These are phyloP conservation scores for Musa troglodytarum DNA, from an alignment of 176 grass and related monocot genomes.

Conservation along the genomic window DNA sequence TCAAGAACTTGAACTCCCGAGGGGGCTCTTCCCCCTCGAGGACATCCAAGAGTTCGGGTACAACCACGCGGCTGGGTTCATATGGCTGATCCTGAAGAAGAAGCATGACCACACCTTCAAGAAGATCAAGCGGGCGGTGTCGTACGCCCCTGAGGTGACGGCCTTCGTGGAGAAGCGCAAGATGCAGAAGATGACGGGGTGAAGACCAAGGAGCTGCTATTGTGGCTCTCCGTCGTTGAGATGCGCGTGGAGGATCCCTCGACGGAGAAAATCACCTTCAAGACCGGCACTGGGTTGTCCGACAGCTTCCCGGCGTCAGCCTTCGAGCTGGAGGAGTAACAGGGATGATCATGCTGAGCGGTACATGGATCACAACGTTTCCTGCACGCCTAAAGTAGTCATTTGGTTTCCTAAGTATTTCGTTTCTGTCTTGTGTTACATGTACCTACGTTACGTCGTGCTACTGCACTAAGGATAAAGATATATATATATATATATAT, in stretches of 20 bases:
- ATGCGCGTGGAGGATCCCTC: not conserved
- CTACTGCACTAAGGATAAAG: too few species aligned
- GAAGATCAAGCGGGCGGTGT: constrained; percentile 26
- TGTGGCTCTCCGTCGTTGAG: constrained; percentile 23
- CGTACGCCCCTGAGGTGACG: not conserved
- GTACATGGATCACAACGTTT: too few species aligned
- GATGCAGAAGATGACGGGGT: constrained; percentile 22
- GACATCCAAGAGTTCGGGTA: constrained; percentile 27
- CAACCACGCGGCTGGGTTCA: not conserved
- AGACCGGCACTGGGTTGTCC: constrained; percentile 4
- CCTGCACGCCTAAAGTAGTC: too few species aligned
- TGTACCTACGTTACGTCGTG: too few species aligned
- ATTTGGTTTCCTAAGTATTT: too few species aligned
- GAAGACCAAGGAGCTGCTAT: constrained; percentile 20
- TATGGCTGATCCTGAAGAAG: constrained; percentile 29
- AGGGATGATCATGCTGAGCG: too few species aligned
- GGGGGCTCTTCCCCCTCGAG: constrained; percentile 18
- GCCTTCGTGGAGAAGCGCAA: constrained; percentile 6
- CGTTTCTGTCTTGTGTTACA: too few species aligned
- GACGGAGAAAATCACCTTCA: constrained; percentile 5
- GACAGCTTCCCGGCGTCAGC: not conserved
- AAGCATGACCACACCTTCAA: constrained; percentile 24
- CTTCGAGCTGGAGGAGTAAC: not conserved
- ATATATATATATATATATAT: too few species aligned
- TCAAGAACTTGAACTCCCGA: constrained; percentile 17